phyloP scores from a whole-genome alignment of 257 asterid genomes.

The Haberlea rhodopensis region DNA sequence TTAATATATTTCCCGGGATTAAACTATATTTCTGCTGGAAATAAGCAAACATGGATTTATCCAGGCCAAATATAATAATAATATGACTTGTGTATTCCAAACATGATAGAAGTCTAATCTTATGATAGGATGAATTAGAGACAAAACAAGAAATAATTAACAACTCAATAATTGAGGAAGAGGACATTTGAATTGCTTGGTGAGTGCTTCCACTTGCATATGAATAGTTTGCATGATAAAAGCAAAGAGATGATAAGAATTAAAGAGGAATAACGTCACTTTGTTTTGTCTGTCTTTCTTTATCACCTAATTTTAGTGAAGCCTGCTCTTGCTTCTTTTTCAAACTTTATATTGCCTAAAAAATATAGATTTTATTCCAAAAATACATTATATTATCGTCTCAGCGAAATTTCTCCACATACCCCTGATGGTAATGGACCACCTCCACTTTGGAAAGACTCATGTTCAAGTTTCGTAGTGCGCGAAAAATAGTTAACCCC shows the following conservation, averaged over 20 bases:
- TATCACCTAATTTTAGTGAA: slow-evolving; percentile 22
- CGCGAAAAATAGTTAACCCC: no score
- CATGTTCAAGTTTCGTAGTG: slow-evolving; percentile 7
- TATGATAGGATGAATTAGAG: neutral
- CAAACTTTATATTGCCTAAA: no score
- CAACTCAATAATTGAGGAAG: slow-evolving; percentile 26
- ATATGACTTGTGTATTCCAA: neutral
- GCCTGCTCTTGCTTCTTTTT: slow-evolving; percentile 12
- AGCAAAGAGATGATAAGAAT: slow-evolving; percentile 16
- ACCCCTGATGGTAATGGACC: no score
- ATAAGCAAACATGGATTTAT: neutral
- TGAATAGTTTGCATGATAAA: slow-evolving; percentile 14
- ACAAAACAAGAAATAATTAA: neutral
- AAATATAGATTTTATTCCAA: slow-evolving; percentile 9
- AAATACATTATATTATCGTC: no score
- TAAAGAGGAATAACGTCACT: slow-evolving; percentile 12
- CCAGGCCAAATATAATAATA: neutral
- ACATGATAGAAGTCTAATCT: neutral
- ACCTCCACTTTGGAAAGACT: slow-evolving; percentile 2
- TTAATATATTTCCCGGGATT: no score
- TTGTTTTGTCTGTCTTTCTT: slow-evolving; percentile 17
- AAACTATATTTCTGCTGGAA: neutral
- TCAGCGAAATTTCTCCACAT: no score
- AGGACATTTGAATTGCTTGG: neutral
- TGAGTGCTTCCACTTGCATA: slow-evolving; percentile 6